A percentile compares a stretch with the other conserved stretches of the same genome.
Evolutionary conservation across 1,139 yeast species (phyloP).

Genomic region (Yamadazyma mexicana): DNA sequence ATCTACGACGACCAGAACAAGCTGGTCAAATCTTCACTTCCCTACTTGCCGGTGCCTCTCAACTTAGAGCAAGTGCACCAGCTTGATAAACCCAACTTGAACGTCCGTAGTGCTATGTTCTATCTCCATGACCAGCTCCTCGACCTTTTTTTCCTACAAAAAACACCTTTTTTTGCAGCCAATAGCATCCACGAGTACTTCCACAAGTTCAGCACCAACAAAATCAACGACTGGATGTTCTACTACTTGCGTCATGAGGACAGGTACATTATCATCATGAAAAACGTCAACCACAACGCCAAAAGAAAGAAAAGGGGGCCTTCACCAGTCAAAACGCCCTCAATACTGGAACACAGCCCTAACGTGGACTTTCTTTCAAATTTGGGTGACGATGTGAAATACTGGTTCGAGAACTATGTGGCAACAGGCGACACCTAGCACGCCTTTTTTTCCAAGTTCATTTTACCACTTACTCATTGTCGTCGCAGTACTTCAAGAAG

Average conservation of each 20-base stretch:
- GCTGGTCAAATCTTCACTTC: slow-evolving; percentile 39
- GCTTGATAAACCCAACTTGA: slow-evolving; percentile 12
- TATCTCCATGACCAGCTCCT: slow-evolving; percentile 43
- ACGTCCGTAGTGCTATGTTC: slow-evolving; percentile 30
- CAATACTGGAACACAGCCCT: slow-evolving; percentile 21
- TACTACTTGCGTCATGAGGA: slow-evolving; percentile 35
- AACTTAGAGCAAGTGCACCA: slow-evolving; percentile 13
- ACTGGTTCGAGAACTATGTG: slow-evolving; percentile 38
- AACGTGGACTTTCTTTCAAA: slow-evolving; percentile 42
- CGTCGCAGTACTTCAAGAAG: slow-evolving; percentile 49
- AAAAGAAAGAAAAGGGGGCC: slow-evolving; percentile 13
- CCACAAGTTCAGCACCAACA: slow-evolving; percentile 43
- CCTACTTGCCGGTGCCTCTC: slow-evolving; percentile 31
- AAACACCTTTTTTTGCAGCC: slow-evolving; percentile 23
- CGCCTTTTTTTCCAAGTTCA: too few species aligned
- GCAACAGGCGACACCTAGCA: slow-evolving; percentile 21
- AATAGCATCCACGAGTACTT: slow-evolving; percentile 34
- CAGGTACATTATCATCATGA: slow-evolving; percentile 36
- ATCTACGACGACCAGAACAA: slow-evolving; percentile 29
- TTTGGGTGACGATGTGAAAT: slow-evolving; percentile 45
- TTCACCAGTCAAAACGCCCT: slow-evolving; percentile 10
- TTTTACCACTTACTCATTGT: not conserved
- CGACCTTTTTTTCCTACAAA: slow-evolving; percentile 30
- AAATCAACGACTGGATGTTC: slow-evolving; percentile 46
- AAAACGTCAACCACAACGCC: slow-evolving; percentile 30